phyloP scores from a whole-genome alignment of 306 rosid genomes.

The Dalbergia oliveri region DNA sequence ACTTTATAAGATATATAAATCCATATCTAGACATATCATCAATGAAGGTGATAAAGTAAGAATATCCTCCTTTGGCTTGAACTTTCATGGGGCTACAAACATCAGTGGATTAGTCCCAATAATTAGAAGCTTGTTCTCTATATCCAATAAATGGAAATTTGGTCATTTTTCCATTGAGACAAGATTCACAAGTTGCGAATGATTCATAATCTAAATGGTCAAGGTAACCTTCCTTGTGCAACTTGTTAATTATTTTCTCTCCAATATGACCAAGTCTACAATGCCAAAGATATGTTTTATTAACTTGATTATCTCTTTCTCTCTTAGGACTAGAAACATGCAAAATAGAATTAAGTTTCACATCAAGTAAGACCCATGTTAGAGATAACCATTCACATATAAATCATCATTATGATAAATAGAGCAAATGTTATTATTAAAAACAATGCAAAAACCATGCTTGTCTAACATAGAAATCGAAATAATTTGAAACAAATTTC shows the following conservation, averaged over 20 bases:
- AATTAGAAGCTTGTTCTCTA: neutral
- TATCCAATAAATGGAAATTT: slow-evolving; percentile 1
- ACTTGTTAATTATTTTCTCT: neutral
- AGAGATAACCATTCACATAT: neutral
- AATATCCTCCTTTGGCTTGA: neutral
- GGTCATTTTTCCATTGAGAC: slow-evolving; percentile 9
- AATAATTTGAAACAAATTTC: neutral
- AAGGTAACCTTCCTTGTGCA: neutral
- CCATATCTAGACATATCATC: slow-evolving; percentile 21
- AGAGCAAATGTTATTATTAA: neutral
- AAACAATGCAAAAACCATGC: neutral
- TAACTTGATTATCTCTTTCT: neutral
- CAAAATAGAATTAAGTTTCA: neutral
- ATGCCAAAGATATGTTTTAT: neutral
- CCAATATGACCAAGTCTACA: neutral
- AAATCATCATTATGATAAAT: neutral
- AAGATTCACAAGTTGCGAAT: too few relatives aligned
- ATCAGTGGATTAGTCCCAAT: neutral
- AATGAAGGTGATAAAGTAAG: neutral
- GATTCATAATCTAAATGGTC: neutral
- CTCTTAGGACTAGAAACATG: neutral
- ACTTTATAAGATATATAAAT: neutral
- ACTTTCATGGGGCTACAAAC: neutral
- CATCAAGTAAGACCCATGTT: neutral
- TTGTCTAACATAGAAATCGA: neutral